Evolutionary conservation across 2,329 filamentous ascomycete species (phyloP), one percentile per base, ranked within the genome.

Genomic region (Ophidiomyces ophidiicola): DNA sequence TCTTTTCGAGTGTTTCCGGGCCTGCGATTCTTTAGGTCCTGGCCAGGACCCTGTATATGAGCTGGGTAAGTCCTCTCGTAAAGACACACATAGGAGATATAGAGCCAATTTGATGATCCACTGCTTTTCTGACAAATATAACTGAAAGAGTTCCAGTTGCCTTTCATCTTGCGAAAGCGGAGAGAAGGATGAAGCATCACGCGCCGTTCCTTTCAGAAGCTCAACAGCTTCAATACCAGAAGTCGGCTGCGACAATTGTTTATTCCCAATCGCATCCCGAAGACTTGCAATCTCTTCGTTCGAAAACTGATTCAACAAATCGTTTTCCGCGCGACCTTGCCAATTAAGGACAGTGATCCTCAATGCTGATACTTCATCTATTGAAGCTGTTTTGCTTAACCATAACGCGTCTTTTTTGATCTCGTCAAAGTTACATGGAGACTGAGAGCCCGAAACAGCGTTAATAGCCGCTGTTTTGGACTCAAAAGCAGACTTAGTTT

Each of bases 391-490:
- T 51, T 80, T 76, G 60, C 84, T 87, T 46, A 98, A 67, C 86
- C 87, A 96, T 49, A 81, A 58, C 23, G 85, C 74, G 64, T 96
- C 87, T 32, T 76, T 74, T 63, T 93, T 94, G 57, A 96, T 76
- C 53, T 80, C 67, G 26, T 81, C 76, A 48, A 94, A 68, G 53
- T 87, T 76, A 55, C 80, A 83, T 41, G 74, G 73, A 28, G 74
- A 71, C 50, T 74, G 75, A 8, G 74, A 66, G 4, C 74, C 74
- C 12, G 81, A 76, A 1, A 83, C 76, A 34, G 86, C 75, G 56
- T 93, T 81, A 45, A 94, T 92, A 4, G 86, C 82, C 15, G 86
- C 82, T 1, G 83, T 93, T 60, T 80, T 86, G 14, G 82, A 82
- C 44, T 92, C 82, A 54, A 92, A 92, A 12, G 74, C 72, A 48